A percentile compares a stretch with the other conserved stretches of the same genome.
These are phyloP conservation scores for Metschnikowia similis DNA, from an alignment of 805 yeast species.

Conservation along the genomic window DNA sequence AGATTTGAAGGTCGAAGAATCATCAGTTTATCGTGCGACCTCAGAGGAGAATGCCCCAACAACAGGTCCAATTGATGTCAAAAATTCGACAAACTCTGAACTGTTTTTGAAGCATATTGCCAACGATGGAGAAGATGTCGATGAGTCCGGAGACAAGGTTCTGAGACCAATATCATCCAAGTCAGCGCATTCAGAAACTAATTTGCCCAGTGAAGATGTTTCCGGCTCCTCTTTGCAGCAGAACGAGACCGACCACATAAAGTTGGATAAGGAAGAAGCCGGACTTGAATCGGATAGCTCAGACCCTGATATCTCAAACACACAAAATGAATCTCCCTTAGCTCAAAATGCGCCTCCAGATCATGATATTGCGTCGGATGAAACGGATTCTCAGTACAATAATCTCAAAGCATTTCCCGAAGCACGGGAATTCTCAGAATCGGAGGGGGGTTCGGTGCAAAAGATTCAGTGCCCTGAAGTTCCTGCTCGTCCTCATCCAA, in stretches of 20 bases:
- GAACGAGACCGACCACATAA: background rate
- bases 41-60: background rate
- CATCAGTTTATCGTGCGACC: background rate
- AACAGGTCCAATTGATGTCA: background rate
- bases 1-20: background rate
- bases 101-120: background rate
- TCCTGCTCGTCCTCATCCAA: conserved; percentile 4
- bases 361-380: too few relatives aligned
- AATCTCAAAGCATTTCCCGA: background rate
- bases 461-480: background rate
- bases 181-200: background rate
- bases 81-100: background rate
- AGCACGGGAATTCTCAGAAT: background rate
- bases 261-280: background rate
- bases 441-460: background rate
- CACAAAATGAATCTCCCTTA: background rate
- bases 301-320: background rate
- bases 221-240: background rate
- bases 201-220: background rate
- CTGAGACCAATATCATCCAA: background rate
- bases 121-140: background rate
- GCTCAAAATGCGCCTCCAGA: background rate
- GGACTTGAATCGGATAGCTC: background rate
- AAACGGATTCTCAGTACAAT: background rate
- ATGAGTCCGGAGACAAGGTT: background rate